phyloP scores from a whole-genome alignment of 1,284 basidiomycete genomes.

The Puccinia hordei region DNA sequence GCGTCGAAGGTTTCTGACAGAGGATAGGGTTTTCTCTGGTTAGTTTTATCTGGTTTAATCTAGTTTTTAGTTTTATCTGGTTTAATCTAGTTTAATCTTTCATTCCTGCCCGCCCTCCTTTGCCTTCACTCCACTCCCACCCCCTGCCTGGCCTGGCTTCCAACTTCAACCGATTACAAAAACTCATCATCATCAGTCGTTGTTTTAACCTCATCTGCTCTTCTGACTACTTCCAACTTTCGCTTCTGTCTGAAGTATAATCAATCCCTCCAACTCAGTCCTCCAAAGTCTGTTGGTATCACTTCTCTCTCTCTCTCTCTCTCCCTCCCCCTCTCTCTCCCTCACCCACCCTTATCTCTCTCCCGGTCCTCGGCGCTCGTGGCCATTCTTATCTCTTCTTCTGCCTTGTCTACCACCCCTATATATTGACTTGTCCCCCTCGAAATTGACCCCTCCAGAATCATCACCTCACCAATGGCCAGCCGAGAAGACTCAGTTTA shows the following conservation, averaged over 20 bases:
- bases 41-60: neutral
- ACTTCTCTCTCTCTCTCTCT: neutral
- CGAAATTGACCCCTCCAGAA: neutral
- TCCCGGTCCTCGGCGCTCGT: neutral
- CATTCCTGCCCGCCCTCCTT: no score
- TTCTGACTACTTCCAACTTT: neutral
- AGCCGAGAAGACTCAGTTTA: constrained; percentile 94
- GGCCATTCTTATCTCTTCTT: constrained; percentile 4
- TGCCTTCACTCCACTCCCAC: no score
- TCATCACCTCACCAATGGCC: constrained; percentile 39
- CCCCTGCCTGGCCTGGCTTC: no score
- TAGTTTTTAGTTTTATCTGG: neutral
- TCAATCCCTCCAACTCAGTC: neutral
- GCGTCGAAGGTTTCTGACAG: no score
- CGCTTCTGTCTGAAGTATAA: neutral
- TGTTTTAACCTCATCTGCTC: no score
- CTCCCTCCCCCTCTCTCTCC: neutral
- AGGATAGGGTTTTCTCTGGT: neutral
- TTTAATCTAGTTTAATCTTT: no score
- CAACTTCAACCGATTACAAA: neutral
- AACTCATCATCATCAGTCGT: no score
- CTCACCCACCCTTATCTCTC: neutral
- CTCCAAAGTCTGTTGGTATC: neutral
- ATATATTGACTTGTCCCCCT: neutral
- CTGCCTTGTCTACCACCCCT: neutral